A percentile compares a stretch with the other conserved stretches of the same genome.
Evolutionary conservation across 176 grass and related monocot species (phyloP).

Genomic region (sorghum (Sorghum bicolor)): DNA sequence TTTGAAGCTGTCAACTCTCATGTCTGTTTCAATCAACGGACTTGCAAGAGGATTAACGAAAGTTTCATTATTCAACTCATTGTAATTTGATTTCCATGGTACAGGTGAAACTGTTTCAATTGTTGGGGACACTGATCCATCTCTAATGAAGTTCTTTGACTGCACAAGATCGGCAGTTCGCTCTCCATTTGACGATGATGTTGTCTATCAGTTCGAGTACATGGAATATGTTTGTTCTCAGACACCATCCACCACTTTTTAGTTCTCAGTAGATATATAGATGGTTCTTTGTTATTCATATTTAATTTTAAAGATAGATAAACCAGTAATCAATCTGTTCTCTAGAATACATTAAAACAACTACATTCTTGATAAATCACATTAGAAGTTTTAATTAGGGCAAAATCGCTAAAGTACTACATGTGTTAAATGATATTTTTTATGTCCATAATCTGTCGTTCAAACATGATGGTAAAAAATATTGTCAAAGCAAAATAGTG

Average conservation of each 20-base stretch:
- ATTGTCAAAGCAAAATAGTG: neutral
- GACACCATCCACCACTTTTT: neutral
- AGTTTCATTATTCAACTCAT: neutral
- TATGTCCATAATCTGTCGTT: neutral
- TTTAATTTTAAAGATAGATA: slow-evolving; percentile 25
- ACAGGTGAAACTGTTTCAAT: slow-evolving; percentile 90
- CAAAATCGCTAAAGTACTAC: neutral
- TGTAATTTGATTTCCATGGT: slow-evolving; percentile 8
- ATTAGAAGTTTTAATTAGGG: neutral
- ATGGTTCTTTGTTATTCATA: slow-evolving; percentile 3
- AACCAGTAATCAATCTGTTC: slow-evolving; percentile 4
- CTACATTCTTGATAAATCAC: neutral
- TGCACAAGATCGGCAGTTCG: slow-evolving; percentile 79
- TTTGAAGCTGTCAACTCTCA: neutral
- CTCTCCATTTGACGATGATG: slow-evolving; percentile 86
- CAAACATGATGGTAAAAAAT: neutral
- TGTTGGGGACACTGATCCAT: slow-evolving; percentile 84
- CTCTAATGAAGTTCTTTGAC: slow-evolving; percentile 92
- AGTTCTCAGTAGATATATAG: neutral
- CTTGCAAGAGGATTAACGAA: slow-evolving; percentile 1
- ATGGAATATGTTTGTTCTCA: slow-evolving; percentile 94
- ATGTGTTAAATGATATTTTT: neutral
- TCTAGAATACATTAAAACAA: neutral
- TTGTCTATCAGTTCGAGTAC: slow-evolving; percentile 95
- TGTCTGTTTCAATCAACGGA: neutral